phyloP scores from a whole-genome alignment of 805 yeast genomes.

The Pichia exigua region DNA sequence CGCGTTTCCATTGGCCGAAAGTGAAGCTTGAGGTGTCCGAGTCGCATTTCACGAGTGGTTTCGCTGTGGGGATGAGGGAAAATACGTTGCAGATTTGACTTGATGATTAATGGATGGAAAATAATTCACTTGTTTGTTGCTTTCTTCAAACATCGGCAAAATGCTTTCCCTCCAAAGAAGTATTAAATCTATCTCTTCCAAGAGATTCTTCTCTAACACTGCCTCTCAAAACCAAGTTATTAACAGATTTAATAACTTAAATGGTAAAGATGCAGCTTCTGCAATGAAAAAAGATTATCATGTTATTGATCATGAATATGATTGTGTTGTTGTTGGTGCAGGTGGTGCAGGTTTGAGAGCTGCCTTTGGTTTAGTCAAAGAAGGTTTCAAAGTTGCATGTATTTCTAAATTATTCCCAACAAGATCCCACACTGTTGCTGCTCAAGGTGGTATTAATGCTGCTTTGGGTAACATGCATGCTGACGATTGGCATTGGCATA shows the following conservation, averaged over 20 bases:
- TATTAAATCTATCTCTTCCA: constrained; percentile 14
- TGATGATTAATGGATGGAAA: not conserved
- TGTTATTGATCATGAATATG: constrained; percentile 95
- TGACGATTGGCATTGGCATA: constrained; percentile 99
- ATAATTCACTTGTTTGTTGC: not conserved
- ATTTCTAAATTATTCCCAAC: constrained; percentile 95
- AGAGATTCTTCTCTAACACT: constrained; percentile 27
- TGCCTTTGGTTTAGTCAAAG: constrained; percentile 94
- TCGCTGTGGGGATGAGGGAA: not conserved
- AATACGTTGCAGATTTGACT: not conserved
- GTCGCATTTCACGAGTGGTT: constrained; percentile 2
- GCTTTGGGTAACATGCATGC: constrained; percentile 98
- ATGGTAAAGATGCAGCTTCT: constrained; percentile 45
- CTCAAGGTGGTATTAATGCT: constrained; percentile 99
- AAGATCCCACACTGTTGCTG: constrained; percentile 97
- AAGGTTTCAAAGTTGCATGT: constrained; percentile 97
- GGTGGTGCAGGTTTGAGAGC: constrained; percentile 99
- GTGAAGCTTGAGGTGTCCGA: constrained; percentile 1
- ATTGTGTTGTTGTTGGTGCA: constrained; percentile 96
- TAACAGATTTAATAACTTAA: constrained; percentile 33
- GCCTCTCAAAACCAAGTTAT: constrained; percentile 24
- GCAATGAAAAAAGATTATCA: constrained; percentile 68
- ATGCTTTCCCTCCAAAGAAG: constrained; percentile 23
- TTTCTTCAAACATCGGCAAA: not conserved
- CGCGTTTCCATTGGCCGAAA: constrained; percentile 3